Percentiles rank a stretch among this genome's conserved stretches.
phyloP scores from a whole-genome alignment of 2,329 filamentous ascomycete species.

The Fusarium illudens region DNA sequence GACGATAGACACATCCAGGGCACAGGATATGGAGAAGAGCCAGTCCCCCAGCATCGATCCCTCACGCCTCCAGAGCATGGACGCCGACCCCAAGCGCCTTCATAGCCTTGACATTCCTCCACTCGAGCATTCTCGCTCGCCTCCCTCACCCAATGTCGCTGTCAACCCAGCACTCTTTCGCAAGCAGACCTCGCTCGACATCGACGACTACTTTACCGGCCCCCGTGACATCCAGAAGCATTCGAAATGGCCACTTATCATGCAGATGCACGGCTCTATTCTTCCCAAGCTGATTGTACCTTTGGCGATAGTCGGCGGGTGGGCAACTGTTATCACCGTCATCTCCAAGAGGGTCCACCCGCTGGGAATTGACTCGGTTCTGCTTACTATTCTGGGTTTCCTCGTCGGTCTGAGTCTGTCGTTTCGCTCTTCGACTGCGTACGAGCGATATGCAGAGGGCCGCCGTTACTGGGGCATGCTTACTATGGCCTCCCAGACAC shows the following conservation, averaged over 20 bases:
- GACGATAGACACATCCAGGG: slow-evolving; percentile 25
- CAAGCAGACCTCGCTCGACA: slow-evolving; percentile 52
- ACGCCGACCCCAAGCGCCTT: slow-evolving; percentile 32
- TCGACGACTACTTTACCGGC: slow-evolving; percentile 70
- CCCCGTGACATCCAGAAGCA: slow-evolving; percentile 76
- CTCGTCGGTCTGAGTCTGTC: slow-evolving; percentile 81
- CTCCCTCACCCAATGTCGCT: slow-evolving; percentile 41
- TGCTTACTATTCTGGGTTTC: slow-evolving; percentile 82
- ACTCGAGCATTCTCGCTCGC: slow-evolving; percentile 44
- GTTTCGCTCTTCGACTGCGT: slow-evolving; percentile 79
- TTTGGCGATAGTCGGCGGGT: slow-evolving; percentile 66
- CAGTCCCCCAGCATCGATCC: slow-evolving; percentile 9
- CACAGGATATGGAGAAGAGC: slow-evolving; percentile 8
- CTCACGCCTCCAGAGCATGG: slow-evolving; percentile 22
- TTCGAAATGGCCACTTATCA: slow-evolving; percentile 79
- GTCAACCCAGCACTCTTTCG: slow-evolving; percentile 44
- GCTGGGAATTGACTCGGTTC: slow-evolving; percentile 49
- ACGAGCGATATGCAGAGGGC: slow-evolving; percentile 75
- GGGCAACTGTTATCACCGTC: slow-evolving; percentile 72
- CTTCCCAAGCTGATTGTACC: slow-evolving; percentile 78
- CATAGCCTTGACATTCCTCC: slow-evolving; percentile 41
- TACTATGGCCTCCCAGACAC: slow-evolving; percentile 68
- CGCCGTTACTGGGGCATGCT: slow-evolving; percentile 70
- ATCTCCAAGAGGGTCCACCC: slow-evolving; percentile 57
- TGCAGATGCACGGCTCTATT: slow-evolving; percentile 80